These are phyloP conservation scores for Plasmodium coatneyi DNA, from an alignment of 169 alveolate species.

Conservation along the genomic window DNA sequence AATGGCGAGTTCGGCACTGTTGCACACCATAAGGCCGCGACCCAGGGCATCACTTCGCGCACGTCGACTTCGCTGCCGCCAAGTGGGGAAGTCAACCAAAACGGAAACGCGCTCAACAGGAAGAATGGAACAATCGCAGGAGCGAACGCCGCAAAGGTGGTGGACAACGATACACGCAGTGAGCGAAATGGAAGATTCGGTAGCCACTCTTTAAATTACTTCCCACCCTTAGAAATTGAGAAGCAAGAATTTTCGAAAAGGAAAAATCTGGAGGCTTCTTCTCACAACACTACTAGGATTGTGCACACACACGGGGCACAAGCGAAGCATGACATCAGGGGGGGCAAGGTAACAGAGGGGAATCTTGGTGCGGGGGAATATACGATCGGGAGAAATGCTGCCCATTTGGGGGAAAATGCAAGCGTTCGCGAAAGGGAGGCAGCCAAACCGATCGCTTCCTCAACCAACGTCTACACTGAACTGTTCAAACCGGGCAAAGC, in stretches of 20 bases:
- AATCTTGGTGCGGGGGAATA: neutral
- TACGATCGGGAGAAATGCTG: neutral
- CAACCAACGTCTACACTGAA: constrained; percentile 11
- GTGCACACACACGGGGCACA: neutral
- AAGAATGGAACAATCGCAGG: neutral
- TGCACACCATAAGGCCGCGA: neutral
- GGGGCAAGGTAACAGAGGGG: neutral
- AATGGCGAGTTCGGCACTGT: neutral
- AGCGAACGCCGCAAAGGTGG: neutral
- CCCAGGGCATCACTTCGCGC: neutral
- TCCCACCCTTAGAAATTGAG: neutral
- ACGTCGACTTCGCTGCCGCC: neutral
- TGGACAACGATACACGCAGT: neutral
- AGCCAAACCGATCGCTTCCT: neutral
- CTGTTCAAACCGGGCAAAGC: neutral
- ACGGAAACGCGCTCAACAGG: neutral
- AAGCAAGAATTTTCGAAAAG: neutral
- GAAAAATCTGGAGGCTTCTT: neutral
- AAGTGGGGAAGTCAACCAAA: neutral
- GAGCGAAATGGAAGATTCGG: neutral
- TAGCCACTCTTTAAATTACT: neutral
- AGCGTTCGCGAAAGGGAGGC: neutral
- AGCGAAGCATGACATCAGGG: neutral
- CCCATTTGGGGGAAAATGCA: neutral
- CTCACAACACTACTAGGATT: neutral